Evolutionary conservation across 352 stramenopile genomes (phyloP).

Genomic region (Pythium sp.): DNA sequence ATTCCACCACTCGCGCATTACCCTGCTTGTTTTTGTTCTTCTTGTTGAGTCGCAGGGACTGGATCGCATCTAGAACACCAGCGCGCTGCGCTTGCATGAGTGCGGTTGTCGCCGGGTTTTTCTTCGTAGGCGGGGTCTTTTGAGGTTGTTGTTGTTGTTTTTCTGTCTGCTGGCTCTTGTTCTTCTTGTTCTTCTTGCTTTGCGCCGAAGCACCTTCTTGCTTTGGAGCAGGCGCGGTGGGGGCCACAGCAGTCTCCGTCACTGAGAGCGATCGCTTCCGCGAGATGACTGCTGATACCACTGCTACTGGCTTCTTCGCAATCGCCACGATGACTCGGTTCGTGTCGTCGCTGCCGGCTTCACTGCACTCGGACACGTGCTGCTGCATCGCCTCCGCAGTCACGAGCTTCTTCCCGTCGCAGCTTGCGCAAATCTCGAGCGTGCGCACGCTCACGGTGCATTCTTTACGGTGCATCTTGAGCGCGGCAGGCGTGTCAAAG

Average conservation of each 20-base stretch:
- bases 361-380: slow-evolving; percentile 38
- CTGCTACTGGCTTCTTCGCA: slow-evolving; percentile 4
- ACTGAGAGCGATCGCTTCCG: slow-evolving; percentile 29
- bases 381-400: slow-evolving; percentile 37
- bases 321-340: slow-evolving; percentile 7
- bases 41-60: slow-evolving; percentile 11
- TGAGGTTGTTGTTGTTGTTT: slow-evolving; percentile 4
- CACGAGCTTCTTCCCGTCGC: slow-evolving; percentile 46
- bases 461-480: slow-evolving; percentile 49
- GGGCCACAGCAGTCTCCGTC: slow-evolving; percentile 6
- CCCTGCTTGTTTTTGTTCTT: slow-evolving; percentile 21
- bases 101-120: not conserved
- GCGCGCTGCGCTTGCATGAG: slow-evolving; percentile 3
- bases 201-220: not conserved
- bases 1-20: not conserved
- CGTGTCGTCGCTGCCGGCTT: slow-evolving; percentile 12
- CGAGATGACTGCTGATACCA: slow-evolving; percentile 8
- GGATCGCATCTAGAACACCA: slow-evolving; percentile 6
- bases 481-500: slow-evolving; percentile 30
- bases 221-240: not conserved
- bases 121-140: not conserved
- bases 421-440: slow-evolving; percentile 41
- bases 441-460: slow-evolving; percentile 36
- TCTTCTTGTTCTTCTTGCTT: slow-evolving; percentile 18
- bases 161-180: slow-evolving; percentile 19